Base-by-base conservation (phyloP, 2,329 filamentous ascomycete species). In the Plenodomus lindquistii region DNA sequence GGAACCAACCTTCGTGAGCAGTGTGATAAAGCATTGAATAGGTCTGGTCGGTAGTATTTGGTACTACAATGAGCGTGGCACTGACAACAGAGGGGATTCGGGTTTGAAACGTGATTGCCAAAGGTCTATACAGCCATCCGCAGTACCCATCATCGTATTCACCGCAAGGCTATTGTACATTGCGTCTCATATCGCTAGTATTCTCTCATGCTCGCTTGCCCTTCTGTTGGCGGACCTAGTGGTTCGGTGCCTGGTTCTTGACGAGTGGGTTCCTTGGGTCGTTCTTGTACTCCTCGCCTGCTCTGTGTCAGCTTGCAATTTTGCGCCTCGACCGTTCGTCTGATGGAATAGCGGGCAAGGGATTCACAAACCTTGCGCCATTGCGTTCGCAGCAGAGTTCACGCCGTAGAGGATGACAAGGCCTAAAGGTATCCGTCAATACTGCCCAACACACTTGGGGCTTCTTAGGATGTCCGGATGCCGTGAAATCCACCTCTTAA, bases 281-380 rank as follows among this genome's bases (percentile, higher is more conserved):
- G 82, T 96, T 95, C 86, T 92, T 95, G 85, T 84, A 97, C 81
- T 97, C 91, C 67, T 89, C 89, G 80, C 85, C 93, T 97, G 44
- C 36, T 34, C 31, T 34, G 2, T 24, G 56, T 71, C 42, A 72
- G 64, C 35, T 42, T 42, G 19, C 37, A 34, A 44, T 44, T 34
- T 46, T 42, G 21, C 24, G 20, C 42, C 36, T 18, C n/a, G 18
- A 24, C 21, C 11, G 22, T 15, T 29, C 18, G n/a, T 16, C 1
- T 40, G 19, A 6, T 15, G 11, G 24, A 31, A 8, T 15, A 15
- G 27, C 13, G 11, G 15, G 10, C 10, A 35, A 17, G 19, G 27
- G 27, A 40, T 27, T 11, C 43, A 83, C 85, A 76, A 85, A 97
- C 93, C 84, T 74, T 84, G 79, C 79, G 87, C 85, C 80, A 96